Evolutionary conservation across 1,284 basidiomycete genomes (phyloP), one percentile per base, ranked within the genome.

Genomic region (Trichosporon ovoides): DNA sequence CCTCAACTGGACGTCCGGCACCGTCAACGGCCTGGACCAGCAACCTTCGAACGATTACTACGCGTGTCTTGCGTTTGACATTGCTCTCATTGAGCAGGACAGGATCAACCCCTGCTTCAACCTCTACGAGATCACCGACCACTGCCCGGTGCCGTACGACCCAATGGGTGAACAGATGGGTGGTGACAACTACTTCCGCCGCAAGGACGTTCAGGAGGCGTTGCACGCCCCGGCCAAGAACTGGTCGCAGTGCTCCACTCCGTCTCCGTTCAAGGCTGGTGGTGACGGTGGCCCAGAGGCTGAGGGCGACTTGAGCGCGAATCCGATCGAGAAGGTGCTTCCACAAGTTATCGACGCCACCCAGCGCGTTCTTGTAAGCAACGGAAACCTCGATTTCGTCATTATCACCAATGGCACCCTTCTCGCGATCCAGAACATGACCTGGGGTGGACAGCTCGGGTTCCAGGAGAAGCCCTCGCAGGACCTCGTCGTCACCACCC

Each of bases 71-170:
- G 67, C 88, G 2, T 88, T 85, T 84, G 80, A 82, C 40, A 74
- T 78, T 40, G 84, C 88, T 52, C 84, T 85, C 66, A 69, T 82
- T 16, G 84, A 81, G 1, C 84, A 86, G 0, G 63, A 87, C 31
- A 59, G 73, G 2, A 74, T 85, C 61, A 88, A 89, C 69, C 87
- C 86, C 0, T 87, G 85, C 2, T 89, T 88, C 76, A 81, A 90
- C 67, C 80, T 87, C 11, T 89, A 89, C 70, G 86, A 87, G 69
- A 85, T 83, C 67, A 12, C 56, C 49, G 22, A 73, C n/a, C 65
- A 79, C 75, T 82, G 78, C 61, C 83, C 83, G 0, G 71, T 87
- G 37, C 76, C 86, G 14, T 88, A 85, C 85, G 87, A 89, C 63
- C 85, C 88, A 7, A 83, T 89, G 35, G 87, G 86, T 14, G 50